Percentiles rank a stretch among this genome's conserved stretches.
phyloP scores from a whole-genome alignment of 2,329 filamentous ascomycete genomes.

The Escovopsis sp. region DNA sequence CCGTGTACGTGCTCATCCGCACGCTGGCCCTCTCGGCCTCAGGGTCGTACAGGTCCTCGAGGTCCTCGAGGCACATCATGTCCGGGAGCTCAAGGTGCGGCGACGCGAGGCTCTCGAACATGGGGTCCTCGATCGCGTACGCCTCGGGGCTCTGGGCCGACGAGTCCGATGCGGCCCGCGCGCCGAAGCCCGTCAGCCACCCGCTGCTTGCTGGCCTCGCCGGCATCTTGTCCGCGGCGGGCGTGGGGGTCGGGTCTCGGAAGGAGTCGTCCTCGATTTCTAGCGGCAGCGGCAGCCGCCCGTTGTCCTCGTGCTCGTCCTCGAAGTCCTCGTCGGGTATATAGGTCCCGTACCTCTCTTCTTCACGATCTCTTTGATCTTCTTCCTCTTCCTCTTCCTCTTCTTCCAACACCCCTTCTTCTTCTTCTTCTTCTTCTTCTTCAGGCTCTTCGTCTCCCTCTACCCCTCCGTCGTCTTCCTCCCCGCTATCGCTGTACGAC shows the following conservation, averaged over 20 bases:
- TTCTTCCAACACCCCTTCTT: slow-evolving; percentile 1
- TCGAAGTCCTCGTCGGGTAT: too few relatives aligned
- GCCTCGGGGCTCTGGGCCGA: not conserved
- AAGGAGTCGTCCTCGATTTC: not conserved
- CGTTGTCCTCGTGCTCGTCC: too few relatives aligned
- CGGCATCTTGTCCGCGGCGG: slow-evolving; percentile 3
- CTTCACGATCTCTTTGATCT: not conserved
- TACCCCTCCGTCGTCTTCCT: slow-evolving; percentile 6
- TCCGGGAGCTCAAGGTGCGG: too few relatives aligned
- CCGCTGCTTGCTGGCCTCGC: not conserved
- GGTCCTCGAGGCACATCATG: too few relatives aligned
- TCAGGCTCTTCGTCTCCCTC: too few relatives aligned
- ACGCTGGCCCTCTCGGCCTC: too few relatives aligned
- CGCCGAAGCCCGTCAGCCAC: not conserved
- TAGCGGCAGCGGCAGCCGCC: too few relatives aligned
- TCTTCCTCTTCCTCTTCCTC: slow-evolving; percentile 4
- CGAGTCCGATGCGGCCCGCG: not conserved
- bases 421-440: too few relatives aligned
- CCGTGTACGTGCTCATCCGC: too few relatives aligned
- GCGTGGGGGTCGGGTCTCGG: slow-evolving; percentile 7
- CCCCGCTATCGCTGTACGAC: slow-evolving; percentile 23
- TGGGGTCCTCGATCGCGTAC: too few relatives aligned
- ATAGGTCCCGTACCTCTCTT: not conserved
- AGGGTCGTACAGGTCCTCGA: too few relatives aligned
- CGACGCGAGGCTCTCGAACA: too few relatives aligned